These are phyloP conservation scores for Pterulicium gracile DNA, from an alignment of 1,284 basidiomycete genomes.

Conservation along the genomic window DNA sequence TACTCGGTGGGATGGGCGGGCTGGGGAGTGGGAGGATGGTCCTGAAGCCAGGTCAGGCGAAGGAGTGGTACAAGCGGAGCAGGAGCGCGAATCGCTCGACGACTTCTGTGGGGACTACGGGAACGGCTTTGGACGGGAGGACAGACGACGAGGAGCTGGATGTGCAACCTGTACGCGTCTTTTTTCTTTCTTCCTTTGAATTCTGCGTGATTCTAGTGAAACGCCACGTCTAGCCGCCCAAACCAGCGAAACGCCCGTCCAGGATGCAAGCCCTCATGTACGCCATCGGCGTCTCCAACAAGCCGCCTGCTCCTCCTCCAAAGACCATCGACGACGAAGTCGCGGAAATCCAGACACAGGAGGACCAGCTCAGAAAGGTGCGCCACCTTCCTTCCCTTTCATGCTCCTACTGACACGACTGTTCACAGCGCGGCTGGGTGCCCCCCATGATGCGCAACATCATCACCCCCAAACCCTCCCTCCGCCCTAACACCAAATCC, in stretches of 20 bases:
- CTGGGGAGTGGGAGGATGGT: not conserved
- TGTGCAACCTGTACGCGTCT: not conserved
- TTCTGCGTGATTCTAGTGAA: not conserved
- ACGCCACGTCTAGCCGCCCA: not conserved
- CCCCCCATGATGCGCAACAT: slow-evolving; percentile 1
- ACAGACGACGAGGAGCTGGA: not conserved
- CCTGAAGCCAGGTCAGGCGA: not conserved
- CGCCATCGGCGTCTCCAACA: not conserved
- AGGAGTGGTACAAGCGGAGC: slow-evolving; percentile 1
- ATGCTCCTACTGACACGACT: not conserved
- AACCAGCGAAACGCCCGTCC: not conserved
- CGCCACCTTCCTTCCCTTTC: not conserved
- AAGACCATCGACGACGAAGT: not conserved
- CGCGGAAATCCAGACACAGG: not conserved
- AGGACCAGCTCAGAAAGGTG: not conserved
- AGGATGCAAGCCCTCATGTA: slow-evolving; percentile 1
- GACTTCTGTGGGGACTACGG: not conserved
- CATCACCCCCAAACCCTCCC: not conserved
- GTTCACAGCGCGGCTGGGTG: slow-evolving; percentile 1
- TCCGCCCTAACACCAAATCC: not conserved
- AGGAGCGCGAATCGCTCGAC: not conserved
- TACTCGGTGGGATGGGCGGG: not conserved
- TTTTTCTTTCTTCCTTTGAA: not conserved
- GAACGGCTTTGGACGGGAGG: not conserved
- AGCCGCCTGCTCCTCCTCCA: slow-evolving; percentile 1